Evolutionary conservation across 2,329 filamentous ascomycete genomes (phyloP).

Genomic region (Penicillium sp.): DNA sequence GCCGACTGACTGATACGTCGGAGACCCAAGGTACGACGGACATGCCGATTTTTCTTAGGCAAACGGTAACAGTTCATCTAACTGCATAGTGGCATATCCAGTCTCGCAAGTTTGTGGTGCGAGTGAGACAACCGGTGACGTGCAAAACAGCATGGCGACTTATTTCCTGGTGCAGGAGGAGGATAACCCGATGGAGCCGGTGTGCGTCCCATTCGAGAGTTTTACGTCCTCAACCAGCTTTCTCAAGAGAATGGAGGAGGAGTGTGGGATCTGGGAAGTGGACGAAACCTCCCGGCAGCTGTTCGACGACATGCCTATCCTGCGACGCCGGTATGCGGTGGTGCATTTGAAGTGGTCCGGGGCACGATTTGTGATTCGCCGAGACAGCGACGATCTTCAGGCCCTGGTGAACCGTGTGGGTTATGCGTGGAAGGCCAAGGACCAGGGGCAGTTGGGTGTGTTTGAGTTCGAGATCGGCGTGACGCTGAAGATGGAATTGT

Average conservation of each 20-base stretch:
- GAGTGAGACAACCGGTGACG: no score
- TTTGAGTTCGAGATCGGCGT: conserved; percentile 12
- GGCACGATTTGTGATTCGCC: conserved; percentile 11
- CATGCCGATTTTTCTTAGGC: no score
- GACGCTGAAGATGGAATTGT: conserved; percentile 5
- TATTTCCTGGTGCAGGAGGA: conserved; percentile 11
- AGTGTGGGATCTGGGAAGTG: neutral
- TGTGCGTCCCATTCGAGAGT: conserved; percentile 8
- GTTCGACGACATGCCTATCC: neutral
- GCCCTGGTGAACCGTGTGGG: conserved; percentile 9
- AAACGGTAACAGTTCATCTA: no score
- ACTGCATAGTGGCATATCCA: no score
- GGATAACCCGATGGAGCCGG: neutral
- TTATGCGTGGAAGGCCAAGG: conserved; percentile 12
- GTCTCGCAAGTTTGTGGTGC: no score
- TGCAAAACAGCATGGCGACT: no score
- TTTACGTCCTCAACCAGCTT: conserved; percentile 5
- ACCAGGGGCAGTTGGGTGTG: conserved; percentile 1
- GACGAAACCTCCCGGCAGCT: conserved; percentile 4
- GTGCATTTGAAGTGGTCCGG: conserved; percentile 9
- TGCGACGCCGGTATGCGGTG: conserved; percentile 3
- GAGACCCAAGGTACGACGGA: no score
- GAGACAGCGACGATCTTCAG: conserved; percentile 6
- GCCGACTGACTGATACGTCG: no score
- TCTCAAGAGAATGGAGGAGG: conserved; percentile 9